Evolutionary conservation across 441 rosid genomes (phyloP), one percentile per base, ranked within the genome.

Genomic region (Brassica balearica): DNA sequence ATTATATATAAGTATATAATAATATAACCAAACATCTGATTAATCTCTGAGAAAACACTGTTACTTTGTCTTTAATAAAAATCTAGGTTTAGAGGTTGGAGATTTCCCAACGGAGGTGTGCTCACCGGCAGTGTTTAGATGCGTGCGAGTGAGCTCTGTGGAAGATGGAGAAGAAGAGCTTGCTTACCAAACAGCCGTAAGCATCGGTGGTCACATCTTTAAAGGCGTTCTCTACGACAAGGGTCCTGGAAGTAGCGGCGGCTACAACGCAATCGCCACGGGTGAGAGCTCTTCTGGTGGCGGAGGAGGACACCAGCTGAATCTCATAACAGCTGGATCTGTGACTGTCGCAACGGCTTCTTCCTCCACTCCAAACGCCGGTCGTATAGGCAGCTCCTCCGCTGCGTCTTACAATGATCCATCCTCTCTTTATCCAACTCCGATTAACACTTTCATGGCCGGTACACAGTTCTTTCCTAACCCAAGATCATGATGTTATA

Each of bases 171-270:
- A 93, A 8, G 98, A 95, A n/a, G 90, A 88, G 73, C 87, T 73
- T 51, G 98, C 98, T 19, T 95, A 95, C 82, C 96, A 93, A 83
- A 89, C 99, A 34, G 88, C 95, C 1, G 95, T 95, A 56, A 93
- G 85, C 84, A 93, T 95, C 1, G 94, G 94, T 41, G 98, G 99
- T 11, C 99, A 90, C 75, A 79, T 95, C 19, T 95, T 95, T 81
- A 93, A 87, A 75, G 99, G 98, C 72, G 85, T 95, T 83, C 93
- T 95, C 60, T 93, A 95, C 68, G 96, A 93, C 82, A 96, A 87
- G 8, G 98, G 99, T 22, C 86, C 85, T 10, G 96, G 90, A 71
- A 78, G 86, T 70, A 9, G 69, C 3, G 76, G 68, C 2, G 81
- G 77, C 29, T 83, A 76, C 67, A 76, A 63, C 9, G 71, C 55